Conservation (phyloP, 768 basidiomycete species). For the Mycena crocata region DNA sequence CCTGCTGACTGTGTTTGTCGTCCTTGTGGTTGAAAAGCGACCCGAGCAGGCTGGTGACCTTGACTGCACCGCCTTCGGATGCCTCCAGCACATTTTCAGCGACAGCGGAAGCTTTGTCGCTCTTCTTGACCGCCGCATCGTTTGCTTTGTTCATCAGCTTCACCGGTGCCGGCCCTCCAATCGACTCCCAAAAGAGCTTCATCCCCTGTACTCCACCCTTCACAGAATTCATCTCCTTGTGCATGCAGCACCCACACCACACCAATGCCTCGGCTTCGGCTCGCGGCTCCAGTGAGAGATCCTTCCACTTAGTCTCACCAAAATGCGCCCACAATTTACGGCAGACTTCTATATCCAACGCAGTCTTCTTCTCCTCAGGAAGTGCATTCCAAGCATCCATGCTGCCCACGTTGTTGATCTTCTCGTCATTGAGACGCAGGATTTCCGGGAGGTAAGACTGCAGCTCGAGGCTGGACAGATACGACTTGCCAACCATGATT, state of each 20-base stretch:
- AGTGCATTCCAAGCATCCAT: conserved; percentile 27
- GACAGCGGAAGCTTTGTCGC: conserved; percentile 12
- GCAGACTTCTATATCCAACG: conserved; percentile 14
- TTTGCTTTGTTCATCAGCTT: conserved; percentile 40
- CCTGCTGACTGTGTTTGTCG: conserved; percentile 49
- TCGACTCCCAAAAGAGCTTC: conserved; percentile 35
- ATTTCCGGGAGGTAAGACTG: conserved; percentile 14
- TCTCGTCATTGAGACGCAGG: neutral
- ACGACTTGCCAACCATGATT: conserved; percentile 7
- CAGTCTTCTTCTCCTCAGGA: conserved; percentile 1
- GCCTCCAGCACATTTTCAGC: conserved; percentile 30
- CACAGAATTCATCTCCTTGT: conserved; percentile 44
- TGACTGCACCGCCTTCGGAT: conserved; percentile 39
- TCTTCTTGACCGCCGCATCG: conserved; percentile 31
- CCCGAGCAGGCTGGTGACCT: conserved; percentile 41
- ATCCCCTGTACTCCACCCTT: conserved; percentile 38
- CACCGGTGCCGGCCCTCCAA: conserved; percentile 28
- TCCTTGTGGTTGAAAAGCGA: conserved; percentile 49
- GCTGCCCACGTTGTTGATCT: conserved; percentile 22
- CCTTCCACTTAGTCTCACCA: conserved; percentile 31
- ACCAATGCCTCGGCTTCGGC: conserved; percentile 32
- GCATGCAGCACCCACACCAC: conserved; percentile 30
- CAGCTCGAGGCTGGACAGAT: neutral
- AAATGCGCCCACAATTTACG: neutral
- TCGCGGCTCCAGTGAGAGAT: conserved; percentile 28